Evolutionary conservation across 768 basidiomycete genomes (phyloP).

Genomic region (Cantharellus cinnabarinus): DNA sequence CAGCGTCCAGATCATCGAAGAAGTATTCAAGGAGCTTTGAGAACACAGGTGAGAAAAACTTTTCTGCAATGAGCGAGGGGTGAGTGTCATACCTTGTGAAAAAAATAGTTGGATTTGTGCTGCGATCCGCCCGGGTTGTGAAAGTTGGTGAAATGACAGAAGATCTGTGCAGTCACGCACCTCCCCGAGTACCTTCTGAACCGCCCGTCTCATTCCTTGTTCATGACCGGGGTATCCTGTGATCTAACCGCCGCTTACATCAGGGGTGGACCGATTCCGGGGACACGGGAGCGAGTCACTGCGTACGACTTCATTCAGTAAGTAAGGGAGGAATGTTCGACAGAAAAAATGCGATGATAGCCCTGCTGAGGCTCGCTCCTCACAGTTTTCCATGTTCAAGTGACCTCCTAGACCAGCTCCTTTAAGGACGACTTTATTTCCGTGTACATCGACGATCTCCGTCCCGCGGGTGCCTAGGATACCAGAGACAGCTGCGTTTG

Average conservation of each 20-base stretch:
- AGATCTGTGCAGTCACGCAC: conserved; percentile 16
- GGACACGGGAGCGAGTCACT: no score
- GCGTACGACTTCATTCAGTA: no score
- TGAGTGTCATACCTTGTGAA: conserved; percentile 40
- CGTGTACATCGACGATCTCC: conserved; percentile 36
- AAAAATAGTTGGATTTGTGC: conserved; percentile 48
- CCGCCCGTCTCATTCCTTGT: conserved; percentile 48
- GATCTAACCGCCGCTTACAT: background rate
- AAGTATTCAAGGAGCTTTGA: conserved; percentile 61
- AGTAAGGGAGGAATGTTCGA: no score
- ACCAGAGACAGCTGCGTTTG: conserved; percentile 1
- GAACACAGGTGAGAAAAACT: background rate
- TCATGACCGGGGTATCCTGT: conserved; percentile 64
- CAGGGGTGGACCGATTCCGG: no score
- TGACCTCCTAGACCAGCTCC: conserved; percentile 78
- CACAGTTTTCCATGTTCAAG: conserved; percentile 51
- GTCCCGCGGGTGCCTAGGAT: conserved; percentile 27
- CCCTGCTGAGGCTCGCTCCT: background rate
- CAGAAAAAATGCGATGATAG: conserved; percentile 1
- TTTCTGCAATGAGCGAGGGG: background rate
- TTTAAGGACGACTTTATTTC: conserved; percentile 36
- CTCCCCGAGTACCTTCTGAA: conserved; percentile 42
- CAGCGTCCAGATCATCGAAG: conserved; percentile 54
- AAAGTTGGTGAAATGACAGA: background rate
- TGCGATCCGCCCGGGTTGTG: background rate